These are phyloP conservation scores for Dunaliella sp. DNA, from an alignment of 139 green algal species.

Conservation along the genomic window DNA sequence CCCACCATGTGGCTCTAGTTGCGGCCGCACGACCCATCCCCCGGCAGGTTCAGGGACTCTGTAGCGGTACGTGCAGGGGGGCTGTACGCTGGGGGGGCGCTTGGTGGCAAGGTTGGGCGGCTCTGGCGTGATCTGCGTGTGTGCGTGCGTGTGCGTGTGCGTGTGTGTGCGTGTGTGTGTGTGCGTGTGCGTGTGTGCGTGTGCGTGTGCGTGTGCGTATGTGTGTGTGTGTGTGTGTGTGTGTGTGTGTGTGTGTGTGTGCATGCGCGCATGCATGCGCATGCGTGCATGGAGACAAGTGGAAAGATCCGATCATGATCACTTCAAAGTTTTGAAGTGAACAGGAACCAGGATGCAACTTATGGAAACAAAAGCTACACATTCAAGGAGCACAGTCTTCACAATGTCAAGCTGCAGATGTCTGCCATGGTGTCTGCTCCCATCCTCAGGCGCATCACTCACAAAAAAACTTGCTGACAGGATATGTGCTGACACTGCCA, in stretches of 20 bases:
- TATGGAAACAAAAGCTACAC: too few species aligned
- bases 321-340: too few species aligned
- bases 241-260: not conserved
- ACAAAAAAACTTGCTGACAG: too few species aligned
- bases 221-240: too few species aligned
- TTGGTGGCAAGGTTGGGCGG: slow-evolving; percentile 37
- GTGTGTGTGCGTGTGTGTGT: not conserved
- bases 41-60: slow-evolving; percentile 33
- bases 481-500: too few species aligned
- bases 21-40: slow-evolving; percentile 53
- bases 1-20: slow-evolving; percentile 45
- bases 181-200: too few species aligned
- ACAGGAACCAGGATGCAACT: too few species aligned
- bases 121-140: slow-evolving; percentile 37
- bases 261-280: not conserved
- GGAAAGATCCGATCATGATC: not conserved
- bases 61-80: slow-evolving; percentile 17
- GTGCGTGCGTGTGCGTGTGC: not conserved
- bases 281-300: not conserved
- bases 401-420: too few species aligned
- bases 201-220: too few species aligned
- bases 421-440: too few species aligned
- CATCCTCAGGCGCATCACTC: too few species aligned
- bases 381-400: too few species aligned
- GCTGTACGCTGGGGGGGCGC: slow-evolving; percentile 24